Conservation (phyloP, 768 basidiomycete species). For the Scleroderma citrinum region DNA sequence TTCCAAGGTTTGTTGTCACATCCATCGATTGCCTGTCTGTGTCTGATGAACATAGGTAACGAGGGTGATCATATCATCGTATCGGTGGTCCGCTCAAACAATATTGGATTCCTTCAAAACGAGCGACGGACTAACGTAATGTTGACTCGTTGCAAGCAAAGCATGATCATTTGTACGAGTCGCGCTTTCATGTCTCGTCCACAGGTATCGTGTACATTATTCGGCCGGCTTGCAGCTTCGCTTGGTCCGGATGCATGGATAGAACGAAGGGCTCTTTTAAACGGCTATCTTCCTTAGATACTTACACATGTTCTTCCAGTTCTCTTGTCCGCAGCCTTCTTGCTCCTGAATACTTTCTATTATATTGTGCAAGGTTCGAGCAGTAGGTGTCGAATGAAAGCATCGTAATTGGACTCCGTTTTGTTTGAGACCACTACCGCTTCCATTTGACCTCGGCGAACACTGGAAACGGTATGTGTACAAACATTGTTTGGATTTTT, state of each 20-base stretch:
- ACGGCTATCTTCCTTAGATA: background rate
- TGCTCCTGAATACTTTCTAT: too few species aligned
- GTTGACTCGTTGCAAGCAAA: slow-evolving; percentile 68
- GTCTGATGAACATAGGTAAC: slow-evolving; percentile 51
- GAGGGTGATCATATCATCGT: slow-evolving; percentile 72
- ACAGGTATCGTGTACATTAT: background rate
- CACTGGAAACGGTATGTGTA: too few species aligned
- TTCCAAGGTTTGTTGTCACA: slow-evolving; percentile 66
- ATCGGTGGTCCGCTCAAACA: slow-evolving; percentile 56
- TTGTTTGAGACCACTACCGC: too few species aligned
- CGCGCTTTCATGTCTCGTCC: slow-evolving; percentile 11
- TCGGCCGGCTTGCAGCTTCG: slow-evolving; percentile 1
- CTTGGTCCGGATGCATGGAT: slow-evolving; percentile 4
- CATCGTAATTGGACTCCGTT: too few species aligned
- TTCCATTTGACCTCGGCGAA: too few species aligned
- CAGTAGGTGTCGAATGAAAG: too few species aligned
- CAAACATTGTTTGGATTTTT: too few species aligned
- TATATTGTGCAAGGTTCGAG: too few species aligned
- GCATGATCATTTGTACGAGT: slow-evolving; percentile 68
- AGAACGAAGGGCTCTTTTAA: background rate
- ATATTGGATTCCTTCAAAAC: slow-evolving; percentile 62
- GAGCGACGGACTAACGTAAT: slow-evolving; percentile 75
- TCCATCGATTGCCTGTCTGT: background rate
- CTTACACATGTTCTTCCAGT: too few species aligned
- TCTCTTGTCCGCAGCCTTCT: too few species aligned